These are phyloP conservation scores for Sclerotinia minor DNA, from an alignment of 2,329 filamentous ascomycete genomes.

Conservation along the genomic window DNA sequence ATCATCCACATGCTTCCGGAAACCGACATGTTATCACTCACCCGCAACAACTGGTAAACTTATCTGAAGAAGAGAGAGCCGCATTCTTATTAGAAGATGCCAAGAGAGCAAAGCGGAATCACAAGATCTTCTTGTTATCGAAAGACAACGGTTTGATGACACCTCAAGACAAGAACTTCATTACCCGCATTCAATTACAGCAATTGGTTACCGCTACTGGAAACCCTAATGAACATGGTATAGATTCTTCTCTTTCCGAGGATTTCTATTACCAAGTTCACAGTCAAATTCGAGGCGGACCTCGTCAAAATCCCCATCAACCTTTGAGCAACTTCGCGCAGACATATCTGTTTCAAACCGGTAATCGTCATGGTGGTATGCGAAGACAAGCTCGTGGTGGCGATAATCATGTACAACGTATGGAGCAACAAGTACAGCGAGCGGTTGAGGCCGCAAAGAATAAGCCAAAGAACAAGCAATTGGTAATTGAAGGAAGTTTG, in stretches of 20 bases:
- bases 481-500: constrained; percentile 92
- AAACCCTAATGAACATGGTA: constrained; percentile 75
- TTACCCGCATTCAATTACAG: constrained; percentile 95
- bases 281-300: constrained; percentile 86
- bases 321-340: constrained; percentile 95
- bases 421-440: constrained; percentile 98
- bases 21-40: constrained; percentile 60
- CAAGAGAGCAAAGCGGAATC: constrained; percentile 92
- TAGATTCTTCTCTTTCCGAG: constrained; percentile 79
- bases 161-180: constrained; percentile 98
- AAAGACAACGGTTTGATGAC: constrained; percentile 98
- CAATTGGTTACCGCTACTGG: constrained; percentile 92
- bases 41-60: constrained; percentile 70
- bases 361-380: constrained; percentile 73
- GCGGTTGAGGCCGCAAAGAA: constrained; percentile 97
- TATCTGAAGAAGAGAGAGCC: constrained; percentile 81
- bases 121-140: constrained; percentile 92
- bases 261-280: constrained; percentile 99
- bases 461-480: constrained; percentile 94
- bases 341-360: constrained; percentile 95
- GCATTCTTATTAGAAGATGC: constrained; percentile 88
- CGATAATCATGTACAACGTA: constrained; percentile 96
- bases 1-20: constrained; percentile 43
- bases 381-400: constrained; percentile 77
- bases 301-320: constrained; percentile 87